A percentile compares a stretch with the other conserved stretches of the same genome.
Evolutionary conservation across 2,329 filamentous ascomycete species (phyloP).

Genomic region (Aspergillus persii): DNA sequence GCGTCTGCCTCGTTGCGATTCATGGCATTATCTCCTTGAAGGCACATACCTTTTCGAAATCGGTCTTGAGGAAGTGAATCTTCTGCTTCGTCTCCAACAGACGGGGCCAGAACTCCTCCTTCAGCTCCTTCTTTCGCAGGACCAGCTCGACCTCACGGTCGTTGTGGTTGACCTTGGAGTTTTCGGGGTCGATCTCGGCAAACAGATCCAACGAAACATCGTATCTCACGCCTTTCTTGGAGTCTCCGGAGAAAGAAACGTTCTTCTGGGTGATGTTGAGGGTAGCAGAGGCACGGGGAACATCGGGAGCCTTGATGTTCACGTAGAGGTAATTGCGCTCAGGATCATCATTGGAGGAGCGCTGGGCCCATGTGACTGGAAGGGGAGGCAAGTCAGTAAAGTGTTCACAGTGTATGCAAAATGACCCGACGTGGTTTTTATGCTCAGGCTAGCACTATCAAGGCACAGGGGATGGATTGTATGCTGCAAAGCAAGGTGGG

Average conservation of each 20-base stretch:
- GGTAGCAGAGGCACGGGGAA: constrained; percentile 71
- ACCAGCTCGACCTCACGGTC: constrained; percentile 84
- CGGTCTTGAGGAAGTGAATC: constrained; percentile 94
- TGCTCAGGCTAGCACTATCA: background rate
- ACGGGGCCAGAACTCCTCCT: constrained; percentile 92
- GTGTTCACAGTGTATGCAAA: background rate
- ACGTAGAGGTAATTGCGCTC: constrained; percentile 95
- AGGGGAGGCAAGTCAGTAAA: constrained; percentile 7
- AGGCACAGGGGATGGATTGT: background rate
- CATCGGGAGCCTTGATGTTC: constrained; percentile 84
- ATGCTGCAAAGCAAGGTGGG: background rate
- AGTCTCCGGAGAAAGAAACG: constrained; percentile 79
- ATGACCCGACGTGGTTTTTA: background rate
- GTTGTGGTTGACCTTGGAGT: constrained; percentile 85
- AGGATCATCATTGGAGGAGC: constrained; percentile 75
- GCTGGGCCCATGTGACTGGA: constrained; percentile 95
- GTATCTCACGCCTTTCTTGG: constrained; percentile 83
- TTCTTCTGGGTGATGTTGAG: constrained; percentile 76
- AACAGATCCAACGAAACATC: constrained; percentile 83
- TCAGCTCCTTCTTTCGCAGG: constrained; percentile 94
- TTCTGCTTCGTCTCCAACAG: constrained; percentile 88
- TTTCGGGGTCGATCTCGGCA: constrained; percentile 81
- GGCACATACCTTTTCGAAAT: constrained; percentile 81
- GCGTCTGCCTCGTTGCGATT: background rate
- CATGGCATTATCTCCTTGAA: background rate